Evolutionary conservation across 2,329 filamentous ascomycete species (phyloP).

Genomic region (Paecilomyces sp.): DNA sequence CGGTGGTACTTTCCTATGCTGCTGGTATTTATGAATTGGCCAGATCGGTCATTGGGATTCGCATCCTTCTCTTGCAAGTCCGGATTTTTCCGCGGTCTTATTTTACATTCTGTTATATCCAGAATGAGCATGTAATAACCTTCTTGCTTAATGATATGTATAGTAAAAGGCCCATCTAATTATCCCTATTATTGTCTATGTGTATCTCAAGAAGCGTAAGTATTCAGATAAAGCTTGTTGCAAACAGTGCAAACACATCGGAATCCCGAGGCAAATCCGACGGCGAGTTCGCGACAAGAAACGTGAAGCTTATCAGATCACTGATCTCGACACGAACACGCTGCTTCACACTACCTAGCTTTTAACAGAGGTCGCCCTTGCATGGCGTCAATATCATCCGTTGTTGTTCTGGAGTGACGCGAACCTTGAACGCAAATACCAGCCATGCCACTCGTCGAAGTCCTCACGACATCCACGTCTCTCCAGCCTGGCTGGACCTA

Average conservation of each 20-base stretch:
- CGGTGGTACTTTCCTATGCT: background rate
- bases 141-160: background rate
- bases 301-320: background rate
- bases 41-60: background rate
- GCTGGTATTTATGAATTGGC: background rate
- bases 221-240: too few species aligned
- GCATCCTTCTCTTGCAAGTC: background rate
- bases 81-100: background rate
- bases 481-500: conserved; percentile 86
- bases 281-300: background rate
- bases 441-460: conserved; percentile 66
- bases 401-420: background rate
- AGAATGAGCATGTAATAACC: background rate
- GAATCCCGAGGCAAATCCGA: background rate
- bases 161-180: background rate
- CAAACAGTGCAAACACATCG: too few species aligned
- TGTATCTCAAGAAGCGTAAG: too few species aligned
- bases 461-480: conserved; percentile 65
- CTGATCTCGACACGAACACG: background rate
- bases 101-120: background rate
- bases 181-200: too few species aligned
- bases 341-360: background rate
- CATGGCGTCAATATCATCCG: background rate
- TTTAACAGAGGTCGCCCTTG: background rate
- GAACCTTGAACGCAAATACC: background rate